phyloP scores from a whole-genome alignment of 2,329 filamentous ascomycete species.

The Scedosporium aurantiacum region DNA sequence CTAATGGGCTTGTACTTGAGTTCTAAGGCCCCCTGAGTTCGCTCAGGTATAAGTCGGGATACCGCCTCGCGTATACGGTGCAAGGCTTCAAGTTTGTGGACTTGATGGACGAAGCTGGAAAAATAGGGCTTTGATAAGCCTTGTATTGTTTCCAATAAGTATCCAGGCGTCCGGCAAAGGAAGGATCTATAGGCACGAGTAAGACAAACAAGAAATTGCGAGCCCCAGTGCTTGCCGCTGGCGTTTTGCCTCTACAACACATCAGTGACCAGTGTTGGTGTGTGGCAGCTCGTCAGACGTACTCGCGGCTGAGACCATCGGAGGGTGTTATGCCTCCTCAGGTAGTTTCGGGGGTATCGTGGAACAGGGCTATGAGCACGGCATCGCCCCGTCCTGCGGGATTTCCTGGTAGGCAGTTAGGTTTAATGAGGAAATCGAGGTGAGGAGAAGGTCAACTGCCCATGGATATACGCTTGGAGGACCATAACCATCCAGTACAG shows the following conservation, averaged over 20 bases:
- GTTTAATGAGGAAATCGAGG: background rate
- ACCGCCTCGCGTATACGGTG: constrained; percentile 4
- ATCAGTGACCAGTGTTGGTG: background rate
- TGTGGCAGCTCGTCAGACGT: background rate
- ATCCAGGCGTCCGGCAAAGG: background rate
- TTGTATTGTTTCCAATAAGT: constrained; percentile 3
- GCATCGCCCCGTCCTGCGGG: background rate
- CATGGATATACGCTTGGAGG: background rate
- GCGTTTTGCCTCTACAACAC: constrained; percentile 3
- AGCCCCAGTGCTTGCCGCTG: background rate
- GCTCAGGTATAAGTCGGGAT: background rate
- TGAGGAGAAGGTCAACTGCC: background rate
- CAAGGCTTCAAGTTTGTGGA: constrained; percentile 7
- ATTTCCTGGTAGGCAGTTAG: background rate
- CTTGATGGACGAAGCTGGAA: constrained; percentile 1
- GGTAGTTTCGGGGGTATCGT: background rate
- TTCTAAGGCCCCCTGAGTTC: background rate
- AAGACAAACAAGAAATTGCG: background rate
- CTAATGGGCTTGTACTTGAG: constrained; percentile 3
- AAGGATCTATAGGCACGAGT: background rate
- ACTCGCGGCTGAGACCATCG: constrained; percentile 3
- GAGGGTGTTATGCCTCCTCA: background rate
- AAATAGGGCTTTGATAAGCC: background rate
- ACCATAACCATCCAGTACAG: constrained; percentile 6
- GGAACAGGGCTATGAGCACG: background rate